phyloP scores from a whole-genome alignment of 2,329 filamentous ascomycete species.

The Verticillium longisporum region DNA sequence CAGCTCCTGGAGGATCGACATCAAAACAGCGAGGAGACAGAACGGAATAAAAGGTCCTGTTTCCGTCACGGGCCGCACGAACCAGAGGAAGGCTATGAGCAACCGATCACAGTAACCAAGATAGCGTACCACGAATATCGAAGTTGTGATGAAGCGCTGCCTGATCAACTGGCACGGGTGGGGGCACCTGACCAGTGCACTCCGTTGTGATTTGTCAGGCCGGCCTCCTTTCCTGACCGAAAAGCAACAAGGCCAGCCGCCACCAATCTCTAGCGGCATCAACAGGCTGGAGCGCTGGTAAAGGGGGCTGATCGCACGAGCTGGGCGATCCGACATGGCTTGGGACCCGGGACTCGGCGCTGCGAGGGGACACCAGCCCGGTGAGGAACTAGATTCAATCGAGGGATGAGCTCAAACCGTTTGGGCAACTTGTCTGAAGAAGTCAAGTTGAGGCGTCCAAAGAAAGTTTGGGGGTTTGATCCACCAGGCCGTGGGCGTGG shows the following conservation, averaged over 20 bases:
- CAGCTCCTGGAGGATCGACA: too few species aligned
- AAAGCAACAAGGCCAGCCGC: conserved; percentile 2
- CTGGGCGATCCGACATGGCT: neutral
- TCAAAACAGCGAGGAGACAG: too few species aligned
- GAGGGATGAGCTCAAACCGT: neutral
- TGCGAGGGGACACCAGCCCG: neutral
- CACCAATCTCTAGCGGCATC: neutral
- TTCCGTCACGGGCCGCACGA: neutral
- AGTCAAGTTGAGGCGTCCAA: conserved; percentile 4
- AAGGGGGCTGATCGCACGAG: neutral
- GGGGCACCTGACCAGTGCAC: conserved; percentile 1
- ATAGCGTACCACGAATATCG: neutral
- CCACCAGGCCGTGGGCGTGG: conserved; percentile 9
- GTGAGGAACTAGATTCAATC: neutral
- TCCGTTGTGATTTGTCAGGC: neutral
- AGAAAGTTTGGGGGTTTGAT: conserved; percentile 12
- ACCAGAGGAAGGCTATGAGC: neutral
- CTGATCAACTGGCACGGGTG: neutral
- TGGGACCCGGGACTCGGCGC: neutral
- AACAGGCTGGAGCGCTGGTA: neutral
- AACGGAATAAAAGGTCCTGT: neutral
- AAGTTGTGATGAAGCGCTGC: neutral
- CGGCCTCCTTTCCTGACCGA: neutral
- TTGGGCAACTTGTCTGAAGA: neutral
- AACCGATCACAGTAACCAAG: neutral